Evolutionary conservation across 1,139 yeast genomes (phyloP).

Genomic region (Saccharomyces hybrid): DNA sequence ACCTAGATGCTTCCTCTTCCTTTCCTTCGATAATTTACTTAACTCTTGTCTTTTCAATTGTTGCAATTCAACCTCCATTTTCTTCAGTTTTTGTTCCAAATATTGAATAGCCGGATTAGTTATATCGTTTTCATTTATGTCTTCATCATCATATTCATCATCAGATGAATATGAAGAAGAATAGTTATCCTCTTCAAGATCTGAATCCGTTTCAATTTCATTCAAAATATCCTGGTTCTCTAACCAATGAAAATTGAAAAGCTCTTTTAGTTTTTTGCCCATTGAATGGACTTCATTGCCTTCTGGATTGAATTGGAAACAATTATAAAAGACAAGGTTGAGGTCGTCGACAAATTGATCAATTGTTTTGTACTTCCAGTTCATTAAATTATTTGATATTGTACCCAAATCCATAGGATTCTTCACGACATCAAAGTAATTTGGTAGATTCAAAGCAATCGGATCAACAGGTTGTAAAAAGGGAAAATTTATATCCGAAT

Average conservation of each 20-base stretch:
- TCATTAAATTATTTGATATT: conserved; percentile 67
- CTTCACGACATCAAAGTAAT: conserved; percentile 75
- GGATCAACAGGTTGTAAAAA: conserved; percentile 93
- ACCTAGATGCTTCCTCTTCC: conserved; percentile 31
- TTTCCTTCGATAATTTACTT: conserved; percentile 42
- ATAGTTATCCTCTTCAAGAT: conserved; percentile 31
- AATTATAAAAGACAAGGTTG: conserved; percentile 74
- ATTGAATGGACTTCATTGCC: conserved; percentile 91
- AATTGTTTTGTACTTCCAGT: conserved; percentile 82
- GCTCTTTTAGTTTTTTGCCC: conserved; percentile 86
- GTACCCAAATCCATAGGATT: conserved; percentile 95
- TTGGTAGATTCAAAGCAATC: conserved; percentile 85
- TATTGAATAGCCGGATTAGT: conserved; percentile 85
- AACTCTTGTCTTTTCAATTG: conserved; percentile 70
- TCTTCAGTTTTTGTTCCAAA: conserved; percentile 73
- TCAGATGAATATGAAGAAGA: conserved; percentile 19
- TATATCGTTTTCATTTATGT: conserved; percentile 62
- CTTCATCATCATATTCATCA: conserved; percentile 41
- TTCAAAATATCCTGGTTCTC: conserved; percentile 38
- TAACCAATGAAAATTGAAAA: conserved; percentile 83
- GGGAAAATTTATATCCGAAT: conserved; percentile 78
- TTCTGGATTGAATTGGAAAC: conserved; percentile 89
- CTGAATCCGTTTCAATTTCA: conserved; percentile 16
- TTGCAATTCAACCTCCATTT: conserved; percentile 80
- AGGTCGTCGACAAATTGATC: conserved; percentile 83